Conservation (phyloP, 257 asterid genomes). For the Craterostigma plantagineum region DNA sequence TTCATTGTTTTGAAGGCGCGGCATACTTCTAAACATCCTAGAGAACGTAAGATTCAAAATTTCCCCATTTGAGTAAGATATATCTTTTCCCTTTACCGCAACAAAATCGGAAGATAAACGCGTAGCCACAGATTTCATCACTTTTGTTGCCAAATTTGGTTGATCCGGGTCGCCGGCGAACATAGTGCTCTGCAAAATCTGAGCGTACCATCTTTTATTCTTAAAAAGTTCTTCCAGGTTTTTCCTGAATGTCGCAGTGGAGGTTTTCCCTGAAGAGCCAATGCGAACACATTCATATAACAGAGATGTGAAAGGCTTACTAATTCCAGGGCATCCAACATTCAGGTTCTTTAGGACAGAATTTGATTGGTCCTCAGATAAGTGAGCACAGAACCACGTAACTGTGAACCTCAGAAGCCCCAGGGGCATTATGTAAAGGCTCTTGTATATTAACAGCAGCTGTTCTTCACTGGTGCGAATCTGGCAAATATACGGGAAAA, state of each 20-base stretch:
- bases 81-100: slow-evolving; percentile 15
- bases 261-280: slow-evolving; percentile 57
- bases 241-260: slow-evolving; percentile 36
- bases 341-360: slow-evolving; percentile 30
- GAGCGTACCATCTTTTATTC: slow-evolving; percentile 40
- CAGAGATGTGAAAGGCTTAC: slow-evolving; percentile 30
- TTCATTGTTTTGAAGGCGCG: slow-evolving; percentile 18
- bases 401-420: slow-evolving; percentile 52
- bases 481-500: slow-evolving; percentile 31
- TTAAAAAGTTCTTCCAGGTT: slow-evolving; percentile 34
- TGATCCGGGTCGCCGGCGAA: slow-evolving; percentile 11
- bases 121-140: slow-evolving; percentile 8
- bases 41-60: slow-evolving; percentile 34
- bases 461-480: slow-evolving; percentile 46
- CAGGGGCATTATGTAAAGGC: slow-evolving; percentile 66
- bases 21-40: slow-evolving; percentile 25
- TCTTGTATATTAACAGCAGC: slow-evolving; percentile 43
- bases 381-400: slow-evolving; percentile 59
- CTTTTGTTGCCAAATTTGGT: slow-evolving; percentile 12
- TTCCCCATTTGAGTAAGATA: slow-evolving; percentile 18
- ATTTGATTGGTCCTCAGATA: slow-evolving; percentile 36
- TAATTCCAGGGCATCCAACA: slow-evolving; percentile 22
- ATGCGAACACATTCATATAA: slow-evolving; percentile 43
- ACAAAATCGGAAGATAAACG: slow-evolving; percentile 28
- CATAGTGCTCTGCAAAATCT: slow-evolving; percentile 15